Evolutionary conservation across 2,329 filamentous ascomycete species (phyloP).

Genomic region (Waltergamsia citrina): DNA sequence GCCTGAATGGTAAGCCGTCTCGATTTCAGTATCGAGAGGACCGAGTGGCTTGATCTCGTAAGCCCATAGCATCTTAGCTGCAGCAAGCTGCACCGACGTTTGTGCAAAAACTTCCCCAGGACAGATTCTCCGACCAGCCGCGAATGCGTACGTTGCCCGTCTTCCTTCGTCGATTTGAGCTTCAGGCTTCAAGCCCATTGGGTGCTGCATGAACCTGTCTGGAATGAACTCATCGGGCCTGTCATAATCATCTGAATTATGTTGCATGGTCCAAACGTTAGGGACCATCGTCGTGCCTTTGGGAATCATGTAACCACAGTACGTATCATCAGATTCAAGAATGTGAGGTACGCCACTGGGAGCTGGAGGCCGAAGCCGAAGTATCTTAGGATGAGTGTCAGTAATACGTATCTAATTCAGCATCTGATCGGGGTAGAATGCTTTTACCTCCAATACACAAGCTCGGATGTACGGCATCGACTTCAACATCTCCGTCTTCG

Average conservation of each 20-base stretch:
- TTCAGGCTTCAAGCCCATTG: constrained; percentile 7
- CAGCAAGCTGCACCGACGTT: constrained; percentile 25
- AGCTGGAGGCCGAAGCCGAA: neutral
- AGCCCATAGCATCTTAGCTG: constrained; percentile 36
- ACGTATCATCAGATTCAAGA: constrained; percentile 1
- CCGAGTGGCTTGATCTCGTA: too few relatives aligned
- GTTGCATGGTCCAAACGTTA: constrained; percentile 1
- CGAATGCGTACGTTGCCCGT: constrained; percentile 28
- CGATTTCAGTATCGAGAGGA: too few relatives aligned
- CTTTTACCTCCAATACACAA: too few relatives aligned
- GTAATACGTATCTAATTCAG: too few relatives aligned
- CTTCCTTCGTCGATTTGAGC: neutral
- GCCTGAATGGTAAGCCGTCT: too few relatives aligned
- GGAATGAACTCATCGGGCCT: constrained; percentile 12
- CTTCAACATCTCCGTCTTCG: too few relatives aligned
- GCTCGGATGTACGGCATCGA: too few relatives aligned
- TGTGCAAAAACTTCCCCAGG: constrained; percentile 37
- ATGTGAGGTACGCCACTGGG: neutral
- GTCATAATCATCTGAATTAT: constrained; percentile 9
- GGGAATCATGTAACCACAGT: constrained; percentile 26
- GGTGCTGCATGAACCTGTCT: constrained; percentile 12
- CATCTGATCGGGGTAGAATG: too few relatives aligned
- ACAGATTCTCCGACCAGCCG: constrained; percentile 34
- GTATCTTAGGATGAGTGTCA: neutral
- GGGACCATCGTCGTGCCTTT: constrained; percentile 43